These are phyloP conservation scores for Pythium pyrilobum DNA, from an alignment of 352 stramenopile species.

Conservation along the genomic window DNA sequence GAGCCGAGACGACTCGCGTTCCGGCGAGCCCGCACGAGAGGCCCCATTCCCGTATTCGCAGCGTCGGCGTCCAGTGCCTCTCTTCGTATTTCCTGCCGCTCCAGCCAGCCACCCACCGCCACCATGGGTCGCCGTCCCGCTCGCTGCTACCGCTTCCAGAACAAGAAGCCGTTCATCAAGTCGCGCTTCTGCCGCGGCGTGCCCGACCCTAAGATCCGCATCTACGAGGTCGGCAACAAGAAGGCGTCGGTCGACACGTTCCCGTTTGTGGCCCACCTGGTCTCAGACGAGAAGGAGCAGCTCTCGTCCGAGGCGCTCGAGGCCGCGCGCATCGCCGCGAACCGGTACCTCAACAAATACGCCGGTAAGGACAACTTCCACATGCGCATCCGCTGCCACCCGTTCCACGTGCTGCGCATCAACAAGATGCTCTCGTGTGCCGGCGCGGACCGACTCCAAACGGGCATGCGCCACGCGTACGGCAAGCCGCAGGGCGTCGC, in stretches of 20 bases:
- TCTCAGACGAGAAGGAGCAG: slow-evolving; percentile 92
- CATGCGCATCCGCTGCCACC: slow-evolving; percentile 98
- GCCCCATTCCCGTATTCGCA: no score
- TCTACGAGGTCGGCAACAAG: slow-evolving; percentile 99
- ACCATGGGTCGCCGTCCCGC: slow-evolving; percentile 84
- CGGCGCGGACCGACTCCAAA: slow-evolving; percentile 97
- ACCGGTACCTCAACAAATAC: slow-evolving; percentile 98
- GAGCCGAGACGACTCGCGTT: no score
- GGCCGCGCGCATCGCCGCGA: slow-evolving; percentile 97
- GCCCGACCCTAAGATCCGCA: slow-evolving; percentile 95
- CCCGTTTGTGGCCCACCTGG: slow-evolving; percentile 97
- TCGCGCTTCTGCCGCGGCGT: slow-evolving; percentile 99
- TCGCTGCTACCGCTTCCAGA: slow-evolving; percentile 99
- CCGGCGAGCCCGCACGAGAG: no score
- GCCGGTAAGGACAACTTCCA: slow-evolving; percentile 99
- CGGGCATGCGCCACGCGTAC: slow-evolving; percentile 99
- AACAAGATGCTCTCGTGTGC: slow-evolving; percentile 99
- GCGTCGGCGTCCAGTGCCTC: no score
- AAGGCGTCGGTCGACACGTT: slow-evolving; percentile 98
- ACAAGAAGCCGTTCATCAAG: slow-evolving; percentile 99
- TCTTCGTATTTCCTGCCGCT: no score
- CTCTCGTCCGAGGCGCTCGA: slow-evolving; percentile 98
- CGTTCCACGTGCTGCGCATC: slow-evolving; percentile 99
- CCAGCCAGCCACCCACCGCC: no score
- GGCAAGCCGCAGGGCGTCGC: slow-evolving; percentile 97